Conservation (phyloP, 2,329 filamentous ascomycete species). For the Penicillium nordicum region DNA sequence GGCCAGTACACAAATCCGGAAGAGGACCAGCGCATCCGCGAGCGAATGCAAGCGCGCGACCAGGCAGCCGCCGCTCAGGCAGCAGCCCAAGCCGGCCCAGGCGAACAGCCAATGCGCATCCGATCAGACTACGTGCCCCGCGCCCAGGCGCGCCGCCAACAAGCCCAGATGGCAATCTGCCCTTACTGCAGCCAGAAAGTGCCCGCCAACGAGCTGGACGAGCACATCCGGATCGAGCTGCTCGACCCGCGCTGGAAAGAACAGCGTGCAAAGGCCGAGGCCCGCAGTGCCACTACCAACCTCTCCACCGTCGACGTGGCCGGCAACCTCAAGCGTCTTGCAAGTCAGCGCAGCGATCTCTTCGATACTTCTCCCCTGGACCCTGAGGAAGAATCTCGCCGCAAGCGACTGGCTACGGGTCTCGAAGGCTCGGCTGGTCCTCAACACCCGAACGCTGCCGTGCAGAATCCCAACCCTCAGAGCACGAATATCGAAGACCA, state of each 20-base stretch:
- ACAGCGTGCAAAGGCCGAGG: conserved; percentile 84
- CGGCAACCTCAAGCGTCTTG: conserved; percentile 91
- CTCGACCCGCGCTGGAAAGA: conserved; percentile 95
- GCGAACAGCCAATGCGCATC: conserved; percentile 71
- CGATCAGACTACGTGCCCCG: conserved; percentile 88
- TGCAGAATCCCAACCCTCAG: conserved; percentile 29
- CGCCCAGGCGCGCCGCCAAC: conserved; percentile 68
- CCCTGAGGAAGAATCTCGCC: conserved; percentile 69
- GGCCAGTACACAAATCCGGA: conserved; percentile 45
- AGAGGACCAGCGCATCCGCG: conserved; percentile 61
- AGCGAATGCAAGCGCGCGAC: conserved; percentile 52
- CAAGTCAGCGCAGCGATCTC: conserved; percentile 80
- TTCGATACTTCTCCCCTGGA: conserved; percentile 65
- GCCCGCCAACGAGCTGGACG: conserved; percentile 79
- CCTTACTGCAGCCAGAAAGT: conserved; percentile 92
- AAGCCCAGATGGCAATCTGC: conserved; percentile 64
- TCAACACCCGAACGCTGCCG: conserved; percentile 29
- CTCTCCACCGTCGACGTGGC: conserved; percentile 82
- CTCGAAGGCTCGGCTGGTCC: conserved; percentile 27
- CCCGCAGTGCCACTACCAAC: conserved; percentile 80
- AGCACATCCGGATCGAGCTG: conserved; percentile 92
- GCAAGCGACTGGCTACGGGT: conserved; percentile 68
- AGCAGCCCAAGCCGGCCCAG: conserved; percentile 65
- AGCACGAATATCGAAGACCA: conserved; percentile 79
- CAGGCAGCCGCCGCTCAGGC: conserved; percentile 73